Evolutionary conservation across 2,329 filamentous ascomycete genomes (phyloP), one percentile per base, ranked within the genome.

Genomic region (Coniella lustricola): DNA sequence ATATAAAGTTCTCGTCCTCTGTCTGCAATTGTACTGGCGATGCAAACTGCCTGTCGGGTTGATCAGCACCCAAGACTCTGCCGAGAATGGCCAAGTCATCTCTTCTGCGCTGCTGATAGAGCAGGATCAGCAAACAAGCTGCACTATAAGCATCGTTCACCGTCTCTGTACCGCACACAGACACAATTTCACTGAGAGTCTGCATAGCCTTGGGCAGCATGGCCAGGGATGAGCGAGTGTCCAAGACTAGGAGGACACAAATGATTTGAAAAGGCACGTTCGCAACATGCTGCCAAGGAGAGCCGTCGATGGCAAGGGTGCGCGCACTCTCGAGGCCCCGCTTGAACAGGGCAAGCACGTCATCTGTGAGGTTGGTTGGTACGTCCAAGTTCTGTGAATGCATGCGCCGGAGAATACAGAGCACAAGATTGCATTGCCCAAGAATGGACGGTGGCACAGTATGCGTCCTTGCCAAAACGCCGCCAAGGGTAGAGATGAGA

Each of bases 241-340:
- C 77, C 42, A 81, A 75, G 0, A 74, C 74, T 2, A 81, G 63
- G 4, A 80, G 61, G 0, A 76, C 67, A 50, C 77, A 80, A 25
- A 81, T 67, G 0, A 77, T 70, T 46, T 81, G 77, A 52, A 81
- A 81, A 0, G 77, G 77, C 0, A 81, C 73, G 42, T 81, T 80
- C 22, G 75, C 75, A 39, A 77, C 70, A 49, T 81, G 77, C 55
- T 81, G 78, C 77, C 77, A 82, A 0, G 77, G 76, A 3, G 66
- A 64, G 12, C 65, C 64, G 9, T 62, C 60, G 2, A 67, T 63
- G 0, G 74, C 62, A 57, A 79, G 71, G 5, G 59, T 60, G 5
- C 69, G 65, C 0, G 76, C 73, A 0, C 73, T 72, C 18, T 65
- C 62, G 9, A 80, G 67, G 0, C 70, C 75, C 18, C 60, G 62